phyloP scores from a whole-genome alignment of 768 basidiomycete species.

The Rossbeevera mucosa region DNA sequence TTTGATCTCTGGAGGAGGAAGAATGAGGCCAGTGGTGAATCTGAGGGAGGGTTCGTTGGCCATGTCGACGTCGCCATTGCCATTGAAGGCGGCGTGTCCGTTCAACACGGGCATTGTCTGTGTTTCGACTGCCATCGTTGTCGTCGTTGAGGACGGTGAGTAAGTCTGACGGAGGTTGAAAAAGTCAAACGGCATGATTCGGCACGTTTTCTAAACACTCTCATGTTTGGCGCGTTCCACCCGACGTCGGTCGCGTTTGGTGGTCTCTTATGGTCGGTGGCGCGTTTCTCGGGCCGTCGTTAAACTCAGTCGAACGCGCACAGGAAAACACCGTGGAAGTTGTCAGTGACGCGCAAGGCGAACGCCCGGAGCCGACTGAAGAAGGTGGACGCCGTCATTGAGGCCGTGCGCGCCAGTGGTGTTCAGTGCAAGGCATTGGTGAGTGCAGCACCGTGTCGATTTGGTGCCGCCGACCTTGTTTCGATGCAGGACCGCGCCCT shows the following conservation, averaged over 20 bases:
- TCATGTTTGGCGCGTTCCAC: constrained; percentile 85
- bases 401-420: constrained; percentile 79
- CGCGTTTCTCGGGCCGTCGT: neutral
- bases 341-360: constrained; percentile 88
- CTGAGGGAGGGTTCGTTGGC: constrained; percentile 38
- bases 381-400: constrained; percentile 90
- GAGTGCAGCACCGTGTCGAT: constrained; percentile 27
- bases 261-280: constrained; percentile 78
- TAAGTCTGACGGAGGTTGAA: constrained; percentile 26
- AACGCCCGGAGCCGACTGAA: constrained; percentile 86
- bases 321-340: constrained; percentile 94
- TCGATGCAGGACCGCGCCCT: constrained; percentile 61
- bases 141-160: constrained; percentile 18
- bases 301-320: constrained; percentile 1
- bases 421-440: constrained; percentile 75
- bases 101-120: constrained; percentile 38
- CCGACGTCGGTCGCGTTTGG: constrained; percentile 58
- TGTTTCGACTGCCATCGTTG: constrained; percentile 41
- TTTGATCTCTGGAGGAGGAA: constrained; percentile 95
- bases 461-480: neutral
- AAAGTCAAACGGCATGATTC: constrained; percentile 18
- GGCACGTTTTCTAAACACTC: constrained; percentile 7
- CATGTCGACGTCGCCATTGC: constrained; percentile 39
- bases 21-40: constrained; percentile 83
- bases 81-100: constrained; percentile 37